A percentile compares a stretch with the other conserved stretches of the same genome.
Evolutionary conservation across 495 filamentous ascomycete genomes (phyloP).

Genomic region (Cryomyces minteri): DNA sequence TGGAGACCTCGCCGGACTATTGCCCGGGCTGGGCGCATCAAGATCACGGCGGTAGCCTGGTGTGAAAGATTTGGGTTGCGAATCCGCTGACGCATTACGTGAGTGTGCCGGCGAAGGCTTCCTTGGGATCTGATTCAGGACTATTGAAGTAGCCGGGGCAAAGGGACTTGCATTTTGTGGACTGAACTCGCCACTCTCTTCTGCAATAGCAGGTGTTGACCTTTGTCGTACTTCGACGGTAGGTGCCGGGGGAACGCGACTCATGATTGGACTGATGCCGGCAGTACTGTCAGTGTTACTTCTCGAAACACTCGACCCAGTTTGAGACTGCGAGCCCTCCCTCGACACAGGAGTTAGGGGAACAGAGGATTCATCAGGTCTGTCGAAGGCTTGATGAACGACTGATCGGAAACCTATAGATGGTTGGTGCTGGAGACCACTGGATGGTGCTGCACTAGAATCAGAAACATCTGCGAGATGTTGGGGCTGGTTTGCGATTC

Average conservation of each 20-base stretch:
- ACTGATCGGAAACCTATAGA: constrained; percentile 47
- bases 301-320: constrained; percentile 26
- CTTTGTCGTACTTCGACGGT: constrained; percentile 1
- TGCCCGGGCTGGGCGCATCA: constrained; percentile 39
- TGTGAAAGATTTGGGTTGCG: constrained; percentile 19
- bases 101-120: constrained; percentile 19
- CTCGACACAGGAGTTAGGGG: constrained; percentile 36
- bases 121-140: constrained; percentile 8
- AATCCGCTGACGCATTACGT: constrained; percentile 11
- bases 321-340: constrained; percentile 2
- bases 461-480: background rate
- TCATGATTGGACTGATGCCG: constrained; percentile 51
- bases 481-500: too few species aligned
- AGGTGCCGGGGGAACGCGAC: constrained; percentile 26
- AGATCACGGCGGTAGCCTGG: constrained; percentile 42
- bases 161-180: background rate
- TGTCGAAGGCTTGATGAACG: constrained; percentile 53
- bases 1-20: constrained; percentile 43
- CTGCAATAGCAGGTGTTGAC: constrained; percentile 32
- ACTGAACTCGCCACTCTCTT: constrained; percentile 31
- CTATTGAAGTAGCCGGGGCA: constrained; percentile 9
- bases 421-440: constrained; percentile 29
- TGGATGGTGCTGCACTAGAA: background rate
- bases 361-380: constrained; percentile 23
- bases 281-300: constrained; percentile 48